Base-by-base conservation (phyloP, 2,329 filamentous ascomycete genomes). In the Mycosphaerella sp. region DNA sequence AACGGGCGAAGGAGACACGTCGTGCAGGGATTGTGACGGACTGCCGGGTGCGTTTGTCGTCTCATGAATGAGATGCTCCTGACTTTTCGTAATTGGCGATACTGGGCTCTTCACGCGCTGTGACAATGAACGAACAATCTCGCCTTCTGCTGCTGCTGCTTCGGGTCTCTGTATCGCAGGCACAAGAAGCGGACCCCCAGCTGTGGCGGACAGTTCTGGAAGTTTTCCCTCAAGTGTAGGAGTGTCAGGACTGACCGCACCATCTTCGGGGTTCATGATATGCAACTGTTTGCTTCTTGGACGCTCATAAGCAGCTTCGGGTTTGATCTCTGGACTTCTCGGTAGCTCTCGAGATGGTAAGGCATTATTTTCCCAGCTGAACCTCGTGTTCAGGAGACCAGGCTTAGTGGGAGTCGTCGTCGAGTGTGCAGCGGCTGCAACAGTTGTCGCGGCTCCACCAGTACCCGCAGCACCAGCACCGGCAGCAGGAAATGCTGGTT, bases 231-330 rank as follows among this genome's bases (percentile, higher is more conserved):
- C 42, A 12, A 32, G 13, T 13, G 25, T 40, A 30, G 53, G 53
- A 17, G 53, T 53, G 10, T 53, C 52, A 25, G 54, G 52, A 36
- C 42, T 50, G 4, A 48, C 41, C 18, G 53, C 61, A 39, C 62
- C 67, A 8, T 66, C 36, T 35, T 64, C 67, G 14, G 69, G 66
- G 49, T 75, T 75, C 41, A 74, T 68, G 18, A 75, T 68, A 48
- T 74, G 72, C 36, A 75, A 62, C 3, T 67, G 68, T 27, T 59
- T 56, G 43, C 60, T 66, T 16, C 55, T 50, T 6, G 65, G 63
- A 17, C 65, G 53, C 50, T 66, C 65, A 43, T 66, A 68, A 3
- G 63, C 56, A 47, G 52, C 52, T 44, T 64, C 60, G 6, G 63
- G 62, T 28, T 55, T 54, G 41, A 64, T 60, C 32, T 65, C 61